Evolutionary conservation across 2,329 filamentous ascomycete genomes (phyloP).

Genomic region (Penicillium sp.): DNA sequence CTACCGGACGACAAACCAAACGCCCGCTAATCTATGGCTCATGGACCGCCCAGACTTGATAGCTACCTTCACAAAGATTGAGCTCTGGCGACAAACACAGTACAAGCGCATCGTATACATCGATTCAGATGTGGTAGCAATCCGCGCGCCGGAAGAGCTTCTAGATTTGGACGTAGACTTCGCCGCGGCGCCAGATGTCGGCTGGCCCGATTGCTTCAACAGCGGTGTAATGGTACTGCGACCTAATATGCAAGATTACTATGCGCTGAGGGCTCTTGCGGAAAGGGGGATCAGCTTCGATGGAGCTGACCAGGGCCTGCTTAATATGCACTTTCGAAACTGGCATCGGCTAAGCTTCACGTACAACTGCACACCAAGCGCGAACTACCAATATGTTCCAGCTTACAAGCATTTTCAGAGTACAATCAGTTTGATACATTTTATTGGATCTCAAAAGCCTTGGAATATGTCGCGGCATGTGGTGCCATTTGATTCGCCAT

Average conservation of each 20-base stretch:
- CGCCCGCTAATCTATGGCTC: slow-evolving; percentile 80
- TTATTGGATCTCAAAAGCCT: slow-evolving; percentile 89
- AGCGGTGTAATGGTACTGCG: slow-evolving; percentile 93
- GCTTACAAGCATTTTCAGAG: slow-evolving; percentile 93
- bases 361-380: slow-evolving; percentile 96
- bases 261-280: slow-evolving; percentile 82
- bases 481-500: slow-evolving; percentile 51
- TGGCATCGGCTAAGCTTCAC: slow-evolving; percentile 91
- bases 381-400: slow-evolving; percentile 95
- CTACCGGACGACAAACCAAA: slow-evolving; percentile 74
- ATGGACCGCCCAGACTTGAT: slow-evolving; percentile 92
- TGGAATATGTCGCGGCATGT: slow-evolving; percentile 68
- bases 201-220: slow-evolving; percentile 98
- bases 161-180: slow-evolving; percentile 69
- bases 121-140: slow-evolving; percentile 90
- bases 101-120: slow-evolving; percentile 94
- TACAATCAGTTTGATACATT: slow-evolving; percentile 88
- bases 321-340: slow-evolving; percentile 91
- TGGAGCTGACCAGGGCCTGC: slow-evolving; percentile 90
- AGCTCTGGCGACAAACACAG: slow-evolving; percentile 87
- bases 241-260: slow-evolving; percentile 86
- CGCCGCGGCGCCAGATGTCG: slow-evolving; percentile 86
- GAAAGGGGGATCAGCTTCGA: slow-evolving; percentile 91
- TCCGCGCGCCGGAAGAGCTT: slow-evolving; percentile 90
- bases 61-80: slow-evolving; percentile 95